Base-by-base conservation (phyloP, 768 basidiomycete genomes). In the Trametes meyenii region DNA sequence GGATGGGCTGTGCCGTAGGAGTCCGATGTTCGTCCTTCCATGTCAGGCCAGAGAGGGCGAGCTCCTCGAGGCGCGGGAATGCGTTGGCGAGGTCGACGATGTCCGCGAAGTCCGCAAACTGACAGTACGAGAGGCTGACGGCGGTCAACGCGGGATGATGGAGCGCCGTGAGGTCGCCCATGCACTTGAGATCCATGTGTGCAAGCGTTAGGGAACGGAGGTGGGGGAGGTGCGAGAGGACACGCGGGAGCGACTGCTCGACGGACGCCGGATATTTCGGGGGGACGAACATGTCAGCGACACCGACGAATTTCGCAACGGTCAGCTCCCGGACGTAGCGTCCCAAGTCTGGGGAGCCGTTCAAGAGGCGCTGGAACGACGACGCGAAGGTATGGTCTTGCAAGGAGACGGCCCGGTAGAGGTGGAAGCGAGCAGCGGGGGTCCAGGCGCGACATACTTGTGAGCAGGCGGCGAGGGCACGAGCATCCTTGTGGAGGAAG, bases 391-490 rank as follows among this genome's bases (percentile, higher is more conserved):
- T 13, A 1, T 56, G 50, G 49, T 63, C 64, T 29, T 64, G 40
- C n/a, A 73, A 58, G 26, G 43, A 10, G 19, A 75, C 50, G 5
- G 55, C 29, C 24, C 52, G 50, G 50, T 71, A 75, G 29, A 69
- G 64, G 64, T 75, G 73, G 46, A 63, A 71, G 11, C 70, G 70
- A 12, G 71, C 62, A 2, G 73, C 65, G 4, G 71, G 71, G n/a
- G 69, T 64, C 71, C 71, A 74, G 12, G 64, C 42, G 2, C 70
- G 69, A 45, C 68, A 72, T 17, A 70, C 65, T 33, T 71, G 63
- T 6, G 66, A 65, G 50, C 70, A 72, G 1, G 63, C 62, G 23
- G 50, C 52, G 26, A 76, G 66, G 14, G 72, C 33, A 1, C 26
- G 44, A 16, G 56, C 56, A 43, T 76, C 70, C 33, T 69, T 61